Evolutionary conservation across 2,329 filamentous ascomycete species (phyloP).

Genomic region (Penicillium capsulatum): DNA sequence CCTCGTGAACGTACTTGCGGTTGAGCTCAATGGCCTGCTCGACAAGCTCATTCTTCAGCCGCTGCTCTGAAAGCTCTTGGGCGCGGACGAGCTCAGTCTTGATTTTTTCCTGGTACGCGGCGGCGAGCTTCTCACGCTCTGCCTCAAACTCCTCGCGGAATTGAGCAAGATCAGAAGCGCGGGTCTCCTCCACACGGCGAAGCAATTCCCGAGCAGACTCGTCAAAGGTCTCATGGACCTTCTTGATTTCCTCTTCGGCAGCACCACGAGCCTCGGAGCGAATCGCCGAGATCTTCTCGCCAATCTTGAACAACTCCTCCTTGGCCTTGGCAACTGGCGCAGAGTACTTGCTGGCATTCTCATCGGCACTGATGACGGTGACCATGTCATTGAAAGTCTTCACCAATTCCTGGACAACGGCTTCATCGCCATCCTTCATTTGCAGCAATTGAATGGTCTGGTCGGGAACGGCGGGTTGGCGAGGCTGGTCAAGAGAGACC

Average conservation of each 20-base stretch:
- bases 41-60: constrained; percentile 75
- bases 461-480: constrained; percentile 39
- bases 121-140: constrained; percentile 75
- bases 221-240: constrained; percentile 74
- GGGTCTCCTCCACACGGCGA: constrained; percentile 75
- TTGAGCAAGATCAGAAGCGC: constrained; percentile 72
- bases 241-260: constrained; percentile 69
- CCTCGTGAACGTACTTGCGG: constrained; percentile 72
- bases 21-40: constrained; percentile 89
- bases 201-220: constrained; percentile 83
- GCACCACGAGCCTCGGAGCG: constrained; percentile 65
- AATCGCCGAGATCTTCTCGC: constrained; percentile 69
- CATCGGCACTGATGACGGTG: constrained; percentile 83
- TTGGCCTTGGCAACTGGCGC: constrained; percentile 81
- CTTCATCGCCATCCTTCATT: constrained; percentile 72
- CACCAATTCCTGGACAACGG: constrained; percentile 85
- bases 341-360: constrained; percentile 70
- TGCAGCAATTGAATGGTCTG: constrained; percentile 73
- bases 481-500: constrained; percentile 33
- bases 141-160: constrained; percentile 86
- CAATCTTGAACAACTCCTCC: constrained; percentile 71
- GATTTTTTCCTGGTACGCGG: constrained; percentile 75
- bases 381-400: constrained; percentile 97
- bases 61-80: constrained; percentile 75
- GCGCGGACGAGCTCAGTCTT: constrained; percentile 74